Evolutionary conservation across 495 filamentous ascomycete species (phyloP).

Genomic region (Staphylotrichum tortipilum): DNA sequence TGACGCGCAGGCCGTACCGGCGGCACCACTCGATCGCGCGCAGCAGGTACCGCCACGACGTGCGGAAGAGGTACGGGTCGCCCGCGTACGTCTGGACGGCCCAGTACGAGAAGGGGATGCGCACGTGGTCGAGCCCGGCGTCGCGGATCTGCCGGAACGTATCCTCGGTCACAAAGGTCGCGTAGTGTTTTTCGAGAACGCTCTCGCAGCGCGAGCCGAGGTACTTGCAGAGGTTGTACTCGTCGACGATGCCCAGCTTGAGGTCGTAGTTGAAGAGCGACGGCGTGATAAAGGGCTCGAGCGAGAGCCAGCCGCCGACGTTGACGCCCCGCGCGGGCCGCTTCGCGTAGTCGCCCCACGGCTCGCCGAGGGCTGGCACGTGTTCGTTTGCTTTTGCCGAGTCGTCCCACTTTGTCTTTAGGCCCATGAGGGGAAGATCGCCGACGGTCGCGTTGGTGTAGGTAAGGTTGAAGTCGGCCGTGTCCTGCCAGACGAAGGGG

Average conservation of each 20-base stretch:
- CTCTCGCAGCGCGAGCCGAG: conserved; percentile 54
- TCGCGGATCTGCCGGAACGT: conserved; percentile 77
- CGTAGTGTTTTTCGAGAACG: conserved; percentile 82
- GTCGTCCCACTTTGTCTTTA: conserved; percentile 83
- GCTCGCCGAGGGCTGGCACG: conserved; percentile 66
- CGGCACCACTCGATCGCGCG: conserved; percentile 86
- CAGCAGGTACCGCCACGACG: conserved; percentile 89
- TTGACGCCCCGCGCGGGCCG: conserved; percentile 84
- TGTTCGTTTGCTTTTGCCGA: conserved; percentile 65
- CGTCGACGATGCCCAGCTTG: conserved; percentile 65
- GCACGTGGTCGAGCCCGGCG: conserved; percentile 91
- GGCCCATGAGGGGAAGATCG: conserved; percentile 79
- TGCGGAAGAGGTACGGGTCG: conserved; percentile 81
- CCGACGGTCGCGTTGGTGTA: conserved; percentile 83
- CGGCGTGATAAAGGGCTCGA: conserved; percentile 94
- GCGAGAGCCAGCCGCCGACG: conserved; percentile 84
- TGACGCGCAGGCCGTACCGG: conserved; percentile 89
- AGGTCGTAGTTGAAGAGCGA: conserved; percentile 73
- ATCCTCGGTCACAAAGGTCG: conserved; percentile 71
- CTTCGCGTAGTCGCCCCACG: conserved; percentile 66
- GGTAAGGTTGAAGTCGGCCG: conserved; percentile 85
- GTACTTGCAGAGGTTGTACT: conserved; percentile 67
- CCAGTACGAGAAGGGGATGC: conserved; percentile 95
- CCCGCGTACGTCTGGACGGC: conserved; percentile 74
- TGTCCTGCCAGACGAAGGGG: conserved; percentile 90